Percentiles rank a stretch among this genome's conserved stretches.
Conservation (phyloP, 2,329 filamentous ascomycete species). For the Exophiala viscosa region DNA sequence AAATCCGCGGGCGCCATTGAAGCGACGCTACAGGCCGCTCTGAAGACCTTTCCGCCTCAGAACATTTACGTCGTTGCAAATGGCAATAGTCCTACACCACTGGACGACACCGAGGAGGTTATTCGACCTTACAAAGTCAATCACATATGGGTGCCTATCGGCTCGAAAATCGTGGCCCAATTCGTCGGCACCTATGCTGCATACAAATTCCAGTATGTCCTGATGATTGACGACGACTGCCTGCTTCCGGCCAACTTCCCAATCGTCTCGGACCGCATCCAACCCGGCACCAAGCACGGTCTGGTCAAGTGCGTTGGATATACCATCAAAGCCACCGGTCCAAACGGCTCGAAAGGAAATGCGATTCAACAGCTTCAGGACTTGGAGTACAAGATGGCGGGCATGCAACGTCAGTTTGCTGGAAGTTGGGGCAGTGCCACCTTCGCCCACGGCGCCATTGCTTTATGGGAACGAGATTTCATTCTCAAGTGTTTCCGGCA, state of each 20-base stretch:
- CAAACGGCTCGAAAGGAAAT: slow-evolving; percentile 35
- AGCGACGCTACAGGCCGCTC: slow-evolving; percentile 42
- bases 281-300: slow-evolving; percentile 26
- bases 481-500: slow-evolving; percentile 45
- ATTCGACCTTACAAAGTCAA: slow-evolving; percentile 45
- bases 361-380: slow-evolving; percentile 49
- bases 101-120: slow-evolving; percentile 48
- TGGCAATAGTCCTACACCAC: slow-evolving; percentile 45
- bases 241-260: slow-evolving; percentile 48
- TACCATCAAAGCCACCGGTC: slow-evolving; percentile 47
- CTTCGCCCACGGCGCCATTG: slow-evolving; percentile 52
- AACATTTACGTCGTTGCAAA: slow-evolving; percentile 50
- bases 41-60: slow-evolving; percentile 45
- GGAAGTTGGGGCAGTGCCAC: slow-evolving; percentile 47
- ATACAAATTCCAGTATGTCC: slow-evolving; percentile 43
- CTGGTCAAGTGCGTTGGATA: slow-evolving; percentile 47
- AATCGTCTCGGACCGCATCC: slow-evolving; percentile 43
- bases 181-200: slow-evolving; percentile 49
- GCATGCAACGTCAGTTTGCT: slow-evolving; percentile 44
- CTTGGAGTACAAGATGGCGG: slow-evolving; percentile 52
- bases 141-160: slow-evolving; percentile 48
- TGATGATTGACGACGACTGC: slow-evolving; percentile 52
- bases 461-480: slow-evolving; percentile 48
- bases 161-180: slow-evolving; percentile 49
- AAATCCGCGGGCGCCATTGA: slow-evolving; percentile 44